A percentile compares a stretch with the other conserved stretches of the same genome.
Evolutionary conservation across 2,329 filamentous ascomycete species (phyloP).

Genomic region (Intubia oerlemansii): DNA sequence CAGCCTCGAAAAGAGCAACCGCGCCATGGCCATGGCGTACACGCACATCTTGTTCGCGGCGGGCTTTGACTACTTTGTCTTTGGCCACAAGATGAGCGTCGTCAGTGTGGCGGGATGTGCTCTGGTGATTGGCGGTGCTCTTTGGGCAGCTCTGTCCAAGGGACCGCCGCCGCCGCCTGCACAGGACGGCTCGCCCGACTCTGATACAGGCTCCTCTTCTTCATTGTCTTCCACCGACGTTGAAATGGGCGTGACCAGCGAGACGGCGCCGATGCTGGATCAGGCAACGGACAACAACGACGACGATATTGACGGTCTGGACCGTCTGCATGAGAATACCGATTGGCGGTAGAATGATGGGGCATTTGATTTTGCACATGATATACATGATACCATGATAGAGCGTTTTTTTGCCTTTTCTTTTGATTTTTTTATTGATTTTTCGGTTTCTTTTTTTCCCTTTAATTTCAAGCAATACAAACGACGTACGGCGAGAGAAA

Average conservation of each 20-base stretch:
- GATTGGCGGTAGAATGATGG: too few species aligned
- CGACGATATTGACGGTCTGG: conserved; percentile 5
- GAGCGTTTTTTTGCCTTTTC: too few species aligned
- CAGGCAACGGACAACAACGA: conserved; percentile 8
- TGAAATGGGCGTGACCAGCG: conserved; percentile 13
- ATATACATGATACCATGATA: too few species aligned
- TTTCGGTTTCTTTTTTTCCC: too few species aligned
- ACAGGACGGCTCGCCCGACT: too few species aligned
- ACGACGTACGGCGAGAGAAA: too few species aligned
- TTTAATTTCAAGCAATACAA: too few species aligned
- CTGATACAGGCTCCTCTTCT: too few species aligned
- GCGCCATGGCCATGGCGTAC: conserved; percentile 35
- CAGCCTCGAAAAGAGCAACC: conserved; percentile 40
- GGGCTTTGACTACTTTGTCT: conserved; percentile 28
- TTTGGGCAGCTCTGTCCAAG: conserved; percentile 19
- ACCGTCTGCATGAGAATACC: too few species aligned
- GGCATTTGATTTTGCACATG: too few species aligned
- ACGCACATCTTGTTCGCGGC: conserved; percentile 35
- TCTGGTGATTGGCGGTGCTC: conserved; percentile 29
- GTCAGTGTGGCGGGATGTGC: conserved; percentile 27
- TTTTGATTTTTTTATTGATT: too few species aligned
- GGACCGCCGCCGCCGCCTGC: conserved; percentile 11
- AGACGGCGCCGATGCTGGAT: conserved; percentile 21
- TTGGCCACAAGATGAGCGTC: conserved; percentile 27
- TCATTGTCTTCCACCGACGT: conserved; percentile 14